Conservation (phyloP, 148 eudicot species). For the Fagopyrum tataricum region DNA sequence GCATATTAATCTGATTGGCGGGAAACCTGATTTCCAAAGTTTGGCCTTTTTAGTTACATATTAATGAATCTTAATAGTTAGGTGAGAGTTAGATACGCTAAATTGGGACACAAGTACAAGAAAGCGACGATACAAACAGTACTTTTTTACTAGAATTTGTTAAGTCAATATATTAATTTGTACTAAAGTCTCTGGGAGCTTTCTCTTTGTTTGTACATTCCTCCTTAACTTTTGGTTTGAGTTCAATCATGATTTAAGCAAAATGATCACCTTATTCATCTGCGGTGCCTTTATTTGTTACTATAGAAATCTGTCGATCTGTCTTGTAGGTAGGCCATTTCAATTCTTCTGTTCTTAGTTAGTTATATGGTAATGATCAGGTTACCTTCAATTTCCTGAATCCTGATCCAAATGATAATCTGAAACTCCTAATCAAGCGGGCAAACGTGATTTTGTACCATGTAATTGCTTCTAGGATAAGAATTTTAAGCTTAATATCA, state of each 20-base stretch:
- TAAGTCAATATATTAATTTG: background rate
- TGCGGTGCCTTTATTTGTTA: constrained; percentile 33
- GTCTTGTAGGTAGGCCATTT: constrained; percentile 33
- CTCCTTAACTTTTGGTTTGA: background rate
- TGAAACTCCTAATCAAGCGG: background rate
- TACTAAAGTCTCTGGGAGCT: background rate
- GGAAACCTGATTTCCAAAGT: background rate
- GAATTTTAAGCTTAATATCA: too few relatives aligned
- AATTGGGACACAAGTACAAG: background rate
- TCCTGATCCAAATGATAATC: background rate
- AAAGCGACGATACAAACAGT: background rate
- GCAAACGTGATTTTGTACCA: background rate
- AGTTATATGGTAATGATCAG: background rate
- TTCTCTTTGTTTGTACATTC: background rate
- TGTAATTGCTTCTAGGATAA: background rate
- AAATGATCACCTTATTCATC: background rate
- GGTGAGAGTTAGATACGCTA: background rate
- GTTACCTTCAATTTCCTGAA: background rate
- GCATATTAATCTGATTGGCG: background rate
- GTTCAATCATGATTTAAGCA: background rate
- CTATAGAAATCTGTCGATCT: constrained; percentile 28
- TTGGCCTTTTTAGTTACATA: background rate
- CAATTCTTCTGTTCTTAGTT: background rate
- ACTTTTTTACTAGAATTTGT: background rate
- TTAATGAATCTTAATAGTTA: background rate